Percentiles rank a stretch among this genome's conserved stretches.
Conservation (phyloP, 257 asterid species). For the Linaria vulgaris region DNA sequence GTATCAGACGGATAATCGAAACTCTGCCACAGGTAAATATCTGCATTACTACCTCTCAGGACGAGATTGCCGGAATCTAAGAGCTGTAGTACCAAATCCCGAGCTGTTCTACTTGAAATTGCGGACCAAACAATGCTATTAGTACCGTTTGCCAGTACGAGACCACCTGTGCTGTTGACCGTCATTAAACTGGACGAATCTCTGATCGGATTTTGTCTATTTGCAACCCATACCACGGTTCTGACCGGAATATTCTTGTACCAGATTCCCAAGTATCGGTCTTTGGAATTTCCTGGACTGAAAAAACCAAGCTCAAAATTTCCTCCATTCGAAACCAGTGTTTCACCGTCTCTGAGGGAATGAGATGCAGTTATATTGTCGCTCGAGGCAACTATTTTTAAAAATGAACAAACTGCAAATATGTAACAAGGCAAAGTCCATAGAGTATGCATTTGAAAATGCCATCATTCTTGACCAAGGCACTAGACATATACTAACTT, state of each 20-base stretch:
- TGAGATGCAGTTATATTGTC: slow-evolving; percentile 24
- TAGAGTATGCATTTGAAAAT: not conserved
- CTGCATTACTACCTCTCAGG: slow-evolving; percentile 22
- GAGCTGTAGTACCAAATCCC: slow-evolving; percentile 25
- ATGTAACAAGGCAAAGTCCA: slow-evolving; percentile 19
- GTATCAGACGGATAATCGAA: slow-evolving; percentile 47
- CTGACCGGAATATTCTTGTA: slow-evolving; percentile 41
- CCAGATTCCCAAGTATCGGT: slow-evolving; percentile 42
- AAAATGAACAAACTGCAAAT: slow-evolving; percentile 13
- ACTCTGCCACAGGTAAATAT: slow-evolving; percentile 34
- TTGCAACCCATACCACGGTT: slow-evolving; percentile 48
- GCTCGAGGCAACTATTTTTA: slow-evolving; percentile 19
- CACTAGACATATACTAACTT: slow-evolving; percentile 1
- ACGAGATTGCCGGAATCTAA: slow-evolving; percentile 39
- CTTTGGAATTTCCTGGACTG: slow-evolving; percentile 33
- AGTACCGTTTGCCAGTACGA: slow-evolving; percentile 25
- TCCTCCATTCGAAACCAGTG: slow-evolving; percentile 37
- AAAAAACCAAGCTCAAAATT: slow-evolving; percentile 42
- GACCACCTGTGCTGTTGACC: too few relatives aligned
- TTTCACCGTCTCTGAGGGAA: slow-evolving; percentile 33
- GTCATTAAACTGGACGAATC: too few relatives aligned
- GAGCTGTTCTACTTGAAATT: slow-evolving; percentile 22
- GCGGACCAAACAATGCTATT: slow-evolving; percentile 30
- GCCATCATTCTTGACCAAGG: not conserved
- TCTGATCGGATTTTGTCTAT: too few relatives aligned